Evolutionary conservation across 225 moss, liverwort and hornwort genomes (phyloP), one percentile per base, ranked within the genome.

Genomic region (Thuidium tamariscinum): DNA sequence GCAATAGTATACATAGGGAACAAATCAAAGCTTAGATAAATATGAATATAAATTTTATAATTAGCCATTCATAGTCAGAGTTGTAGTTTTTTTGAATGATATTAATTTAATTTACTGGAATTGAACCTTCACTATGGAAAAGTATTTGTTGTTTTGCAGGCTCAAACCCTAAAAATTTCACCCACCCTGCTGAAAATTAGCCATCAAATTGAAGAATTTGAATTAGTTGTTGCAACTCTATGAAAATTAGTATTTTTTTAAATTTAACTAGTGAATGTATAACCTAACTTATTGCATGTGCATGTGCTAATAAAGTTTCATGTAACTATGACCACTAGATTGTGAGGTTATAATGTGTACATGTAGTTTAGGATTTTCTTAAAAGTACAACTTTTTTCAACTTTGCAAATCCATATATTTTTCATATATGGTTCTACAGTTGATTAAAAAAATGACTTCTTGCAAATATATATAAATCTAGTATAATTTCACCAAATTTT

Each of bases 301-400:
- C 8, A 67, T 13, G 13, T 66, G 21, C 11, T 23, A 13, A 23
- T 14, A 41, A 13, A 14, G 8, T 39, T 68, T 39, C 7, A 39
- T 68, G 4, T 69, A 68, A 37, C 4, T 69, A 25, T 0, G 3
- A 13, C 1, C 0, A 0, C 12, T 67, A 37, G 1, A 37, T 25
- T 39, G 41, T 69, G 25, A 69, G 13, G 2, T 14, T 41, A 4
- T 69, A 41, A 41, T 69, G 25, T 4, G 2, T 14, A 41, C 25
- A 69, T 69, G 0, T 25, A 1, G 8, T 68, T 34, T 22, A 7
- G 13, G n/a, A n/a, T n/a, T 13, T 67, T 67, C 13, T 62, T 62
- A 62, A 32, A 30, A 16, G 8, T 62, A 62, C 8, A 30, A 62
- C 1, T 4, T 0, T 7, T 16, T 11, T 62, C 16, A 62, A 62